These are phyloP conservation scores for Russula dissimulans DNA, from an alignment of 768 basidiomycete species.

Conservation along the genomic window DNA sequence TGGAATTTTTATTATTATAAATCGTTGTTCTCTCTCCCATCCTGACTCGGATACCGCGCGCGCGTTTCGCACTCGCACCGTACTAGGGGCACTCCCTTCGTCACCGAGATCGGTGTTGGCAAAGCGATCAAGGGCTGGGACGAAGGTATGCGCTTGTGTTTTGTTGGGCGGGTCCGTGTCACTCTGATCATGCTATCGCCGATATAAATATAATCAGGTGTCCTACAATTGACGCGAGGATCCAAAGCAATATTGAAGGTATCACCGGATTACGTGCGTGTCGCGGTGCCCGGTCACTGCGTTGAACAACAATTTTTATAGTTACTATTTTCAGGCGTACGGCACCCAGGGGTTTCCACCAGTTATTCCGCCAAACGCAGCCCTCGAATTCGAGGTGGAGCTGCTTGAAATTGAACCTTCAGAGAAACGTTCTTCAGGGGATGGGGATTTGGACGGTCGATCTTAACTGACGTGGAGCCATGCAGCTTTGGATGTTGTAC, in stretches of 20 bases:
- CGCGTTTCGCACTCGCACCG: not conserved
- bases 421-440: constrained; percentile 15
- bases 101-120: constrained; percentile 63
- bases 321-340: constrained; percentile 43
- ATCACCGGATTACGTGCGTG: constrained; percentile 65
- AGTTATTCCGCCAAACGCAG: constrained; percentile 65
- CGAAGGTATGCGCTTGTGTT: constrained; percentile 45
- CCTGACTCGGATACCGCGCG: not conserved
- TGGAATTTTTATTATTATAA: not conserved
- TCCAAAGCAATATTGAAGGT: constrained; percentile 59
- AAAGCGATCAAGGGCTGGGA: constrained; percentile 87
- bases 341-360: constrained; percentile 66
- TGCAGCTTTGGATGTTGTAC: not conserved
- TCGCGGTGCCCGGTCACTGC: not conserved
- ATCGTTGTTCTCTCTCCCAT: not conserved
- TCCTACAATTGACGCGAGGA: constrained; percentile 64
- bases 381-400: constrained; percentile 77
- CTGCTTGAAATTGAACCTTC: constrained; percentile 51
- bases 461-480: not conserved
- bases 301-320: not conserved
- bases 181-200: constrained; percentile 9
- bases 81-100: constrained; percentile 47
- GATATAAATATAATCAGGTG: constrained; percentile 36
- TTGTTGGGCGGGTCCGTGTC: not conserved
- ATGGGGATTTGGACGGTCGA: not conserved